Evolutionary conservation across 75 land plant genomes (phyloP).

Genomic region (Isoetes taiwanensis): DNA sequence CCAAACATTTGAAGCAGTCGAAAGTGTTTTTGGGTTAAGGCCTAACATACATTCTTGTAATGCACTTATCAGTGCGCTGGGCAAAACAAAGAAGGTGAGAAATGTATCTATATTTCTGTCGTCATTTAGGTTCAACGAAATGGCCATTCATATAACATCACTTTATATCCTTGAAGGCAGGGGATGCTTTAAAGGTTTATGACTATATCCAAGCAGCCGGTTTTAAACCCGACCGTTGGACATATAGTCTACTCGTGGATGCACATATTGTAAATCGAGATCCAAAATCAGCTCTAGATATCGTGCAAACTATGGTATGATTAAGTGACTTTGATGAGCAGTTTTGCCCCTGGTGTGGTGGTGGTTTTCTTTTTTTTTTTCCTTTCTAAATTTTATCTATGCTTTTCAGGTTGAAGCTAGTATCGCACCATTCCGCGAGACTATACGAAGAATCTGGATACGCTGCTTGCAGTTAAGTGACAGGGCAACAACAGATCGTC

Average conservation of each 20-base stretch:
- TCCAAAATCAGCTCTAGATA: conserved; percentile 53
- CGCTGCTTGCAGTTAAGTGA: too few relatives aligned
- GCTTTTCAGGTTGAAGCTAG: too few relatives aligned
- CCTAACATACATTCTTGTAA: conserved; percentile 89
- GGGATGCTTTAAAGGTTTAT: conserved; percentile 63
- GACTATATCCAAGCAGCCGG: conserved; percentile 63
- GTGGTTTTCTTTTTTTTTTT: too few relatives aligned
- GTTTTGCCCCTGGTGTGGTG: too few relatives aligned
- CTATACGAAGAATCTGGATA: too few relatives aligned
- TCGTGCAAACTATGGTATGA: conserved; percentile 62
- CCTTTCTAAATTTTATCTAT: too few relatives aligned
- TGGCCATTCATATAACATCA: not conserved
- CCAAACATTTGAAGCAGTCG: conserved; percentile 87
- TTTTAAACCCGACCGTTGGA: conserved; percentile 64
- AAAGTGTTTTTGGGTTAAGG: conserved; percentile 45
- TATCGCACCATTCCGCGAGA: too few relatives aligned
- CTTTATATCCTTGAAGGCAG: conserved; percentile 27
- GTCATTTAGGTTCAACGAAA: not conserved
- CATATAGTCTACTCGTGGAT: conserved; percentile 55
- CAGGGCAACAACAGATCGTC: too few relatives aligned
- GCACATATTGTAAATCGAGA: conserved; percentile 76
- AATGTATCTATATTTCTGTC: not conserved
- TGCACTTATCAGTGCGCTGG: conserved; percentile 78
- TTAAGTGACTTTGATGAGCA: too few relatives aligned
- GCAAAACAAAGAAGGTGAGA: conserved; percentile 68